phyloP scores from a whole-genome alignment of 108 stramenopile species.

The Skeletonema grethae region DNA sequence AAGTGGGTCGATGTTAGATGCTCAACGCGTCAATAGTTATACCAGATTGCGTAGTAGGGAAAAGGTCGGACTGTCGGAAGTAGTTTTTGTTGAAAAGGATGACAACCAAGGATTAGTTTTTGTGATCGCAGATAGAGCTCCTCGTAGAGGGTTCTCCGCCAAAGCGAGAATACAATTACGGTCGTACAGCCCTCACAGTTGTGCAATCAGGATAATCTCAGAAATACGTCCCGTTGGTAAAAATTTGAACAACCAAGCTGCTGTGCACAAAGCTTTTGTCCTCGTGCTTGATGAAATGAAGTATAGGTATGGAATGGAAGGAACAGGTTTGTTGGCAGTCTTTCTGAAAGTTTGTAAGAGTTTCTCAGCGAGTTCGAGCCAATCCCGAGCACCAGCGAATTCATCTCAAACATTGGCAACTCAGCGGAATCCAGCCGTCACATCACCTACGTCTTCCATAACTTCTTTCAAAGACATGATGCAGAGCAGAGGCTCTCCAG shows the following conservation, averaged over 20 bases:
- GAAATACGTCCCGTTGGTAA: conserved; percentile 83
- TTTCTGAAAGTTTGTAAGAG: conserved; percentile 37
- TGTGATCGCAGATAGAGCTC: conserved; percentile 64
- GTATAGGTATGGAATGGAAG: conserved; percentile 71
- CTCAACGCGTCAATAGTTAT: conserved; percentile 70
- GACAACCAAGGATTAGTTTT: conserved; percentile 61
- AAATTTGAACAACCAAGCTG: conserved; percentile 78
- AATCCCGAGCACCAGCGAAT: conserved; percentile 8
- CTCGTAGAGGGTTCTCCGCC: conserved; percentile 80
- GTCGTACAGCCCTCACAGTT: conserved; percentile 48
- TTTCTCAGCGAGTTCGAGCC: conserved; percentile 16
- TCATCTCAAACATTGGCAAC: conserved; percentile 9
- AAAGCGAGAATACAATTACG: conserved; percentile 66
- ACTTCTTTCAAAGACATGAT: conserved; percentile 49
- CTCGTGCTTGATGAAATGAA: conserved; percentile 79
- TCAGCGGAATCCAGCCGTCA: conserved; percentile 26
- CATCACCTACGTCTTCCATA: conserved; percentile 24
- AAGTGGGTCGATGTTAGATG: conserved; percentile 74
- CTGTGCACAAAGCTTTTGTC: conserved; percentile 81
- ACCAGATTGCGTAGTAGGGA: conserved; percentile 63
- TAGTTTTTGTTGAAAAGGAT: conserved; percentile 71
- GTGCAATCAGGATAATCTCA: conserved; percentile 63
- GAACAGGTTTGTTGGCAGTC: conserved; percentile 44
- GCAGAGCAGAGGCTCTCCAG: not conserved
- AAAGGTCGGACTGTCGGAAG: conserved; percentile 67